These are phyloP conservation scores for Scenedesmus sp. DNA, from an alignment of 163 green algal species.

Conservation along the genomic window DNA sequence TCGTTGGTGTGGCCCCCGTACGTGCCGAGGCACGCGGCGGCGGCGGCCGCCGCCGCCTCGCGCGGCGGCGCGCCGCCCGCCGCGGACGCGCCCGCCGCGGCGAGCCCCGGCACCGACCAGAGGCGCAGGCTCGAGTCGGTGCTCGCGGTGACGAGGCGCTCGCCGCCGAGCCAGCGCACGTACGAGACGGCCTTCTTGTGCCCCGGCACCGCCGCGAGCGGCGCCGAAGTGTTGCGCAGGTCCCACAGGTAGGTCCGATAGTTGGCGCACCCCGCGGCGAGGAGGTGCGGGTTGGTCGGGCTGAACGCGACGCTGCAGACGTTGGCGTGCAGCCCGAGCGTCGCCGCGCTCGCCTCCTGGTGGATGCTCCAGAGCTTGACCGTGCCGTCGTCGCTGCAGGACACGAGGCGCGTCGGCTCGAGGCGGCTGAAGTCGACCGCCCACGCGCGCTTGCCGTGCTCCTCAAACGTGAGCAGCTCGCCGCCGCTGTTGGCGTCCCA, in stretches of 20 bases:
- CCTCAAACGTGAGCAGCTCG: slow-evolving; percentile 56
- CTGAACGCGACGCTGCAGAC: slow-evolving; percentile 88
- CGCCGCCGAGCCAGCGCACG: slow-evolving; percentile 67
- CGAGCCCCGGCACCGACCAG: slow-evolving; percentile 68
- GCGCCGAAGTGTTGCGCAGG: slow-evolving; percentile 5
- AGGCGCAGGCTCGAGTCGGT: slow-evolving; percentile 80
- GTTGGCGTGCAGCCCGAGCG: slow-evolving; percentile 65
- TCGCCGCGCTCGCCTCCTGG: slow-evolving; percentile 35
- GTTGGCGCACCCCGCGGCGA: slow-evolving; percentile 80
- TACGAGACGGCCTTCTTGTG: slow-evolving; percentile 82
- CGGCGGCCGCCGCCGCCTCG: slow-evolving; percentile 5
- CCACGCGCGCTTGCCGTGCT: slow-evolving; percentile 83
- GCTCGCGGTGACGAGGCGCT: slow-evolving; percentile 76
- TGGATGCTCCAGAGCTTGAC: slow-evolving; percentile 65
- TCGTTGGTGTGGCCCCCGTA: slow-evolving; percentile 83
- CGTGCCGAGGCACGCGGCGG: slow-evolving; percentile 39
- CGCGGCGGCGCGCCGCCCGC: too few species aligned
- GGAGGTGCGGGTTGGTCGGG: slow-evolving; percentile 67
- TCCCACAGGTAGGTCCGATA: slow-evolving; percentile 51
- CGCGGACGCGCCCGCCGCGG: slow-evolving; percentile 9
- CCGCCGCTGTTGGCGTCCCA: slow-evolving; percentile 37
- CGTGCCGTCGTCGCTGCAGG: slow-evolving; percentile 77
- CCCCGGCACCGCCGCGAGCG: slow-evolving; percentile 47
- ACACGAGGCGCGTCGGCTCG: slow-evolving; percentile 70
- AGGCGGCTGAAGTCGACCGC: slow-evolving; percentile 76